Base-by-base conservation (phyloP, 2,329 filamentous ascomycete species). In the Leptoxyphium fumago region DNA sequence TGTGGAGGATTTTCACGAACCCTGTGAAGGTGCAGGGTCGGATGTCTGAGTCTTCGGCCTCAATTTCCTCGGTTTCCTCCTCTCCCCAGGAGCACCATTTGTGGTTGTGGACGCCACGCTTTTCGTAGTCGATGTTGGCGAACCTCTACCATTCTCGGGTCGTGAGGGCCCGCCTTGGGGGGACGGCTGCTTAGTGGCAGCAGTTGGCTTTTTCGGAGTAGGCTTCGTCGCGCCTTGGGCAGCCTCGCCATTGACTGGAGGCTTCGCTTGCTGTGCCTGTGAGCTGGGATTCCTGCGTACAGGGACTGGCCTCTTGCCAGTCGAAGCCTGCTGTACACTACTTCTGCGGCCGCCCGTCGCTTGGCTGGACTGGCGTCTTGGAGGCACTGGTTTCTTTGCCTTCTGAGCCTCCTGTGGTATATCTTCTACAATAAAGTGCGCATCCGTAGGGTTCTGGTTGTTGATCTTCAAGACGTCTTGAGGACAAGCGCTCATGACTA, bases 401-500 rank as follows among this genome's bases (percentile, higher is more conserved):
- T 54, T 55, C 15, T 42, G 29, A 7, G 42, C 45, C 2, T 45
- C 41, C 7, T 50, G 50, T 21, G 56, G 54, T 4, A 46, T 50
- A n/a, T 54, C 54, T 39, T 62, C 59, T 11, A 64, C 60, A 26
- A 63, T 45, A 49, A 68, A 70, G 50, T 68, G 64, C 5, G 63
- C 66, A 45, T 68, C 66, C n/a, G 62, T 61, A 2, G 63, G 61
- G 43, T 61, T 61, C 44, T 61, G 59, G 29, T 43, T 47, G 47
- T 69, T 69, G 48, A 69, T 67, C 2, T 58, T 61, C 9, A 63
- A 52, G 5, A 69, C 57, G 50, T 69, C 65, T 44, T 68, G 62
- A 17, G 66, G 67, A 53, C 67, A 70, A 3, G 66, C 64, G 48
- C 61, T 65, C 67, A 70, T 69, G 15, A 68, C 63, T 2, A 70